Percentiles rank a stretch among this genome's conserved stretches.
These are phyloP conservation scores for Astragalus membranaceus DNA, from an alignment of 306 rosid genomes.

Conservation along the genomic window DNA sequence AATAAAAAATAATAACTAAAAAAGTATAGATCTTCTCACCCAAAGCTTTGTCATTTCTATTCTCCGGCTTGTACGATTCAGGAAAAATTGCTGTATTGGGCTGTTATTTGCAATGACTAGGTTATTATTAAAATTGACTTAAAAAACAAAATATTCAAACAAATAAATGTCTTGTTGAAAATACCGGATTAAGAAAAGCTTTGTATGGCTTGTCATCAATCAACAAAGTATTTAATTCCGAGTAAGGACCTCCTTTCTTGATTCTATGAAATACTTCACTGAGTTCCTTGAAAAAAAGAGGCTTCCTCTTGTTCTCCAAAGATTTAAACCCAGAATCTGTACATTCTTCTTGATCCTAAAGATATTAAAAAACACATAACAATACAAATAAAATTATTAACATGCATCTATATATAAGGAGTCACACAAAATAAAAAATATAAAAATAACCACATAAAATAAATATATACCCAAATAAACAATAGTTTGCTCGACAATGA, in stretches of 20 bases:
- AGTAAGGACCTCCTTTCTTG: not conserved
- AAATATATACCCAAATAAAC: conserved; percentile 23
- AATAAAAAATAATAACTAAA: not conserved
- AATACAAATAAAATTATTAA: not conserved
- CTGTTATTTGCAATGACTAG: not conserved
- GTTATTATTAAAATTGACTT: not conserved
- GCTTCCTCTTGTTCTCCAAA: not conserved
- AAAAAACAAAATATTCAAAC: not conserved
- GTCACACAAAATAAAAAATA: too few species aligned
- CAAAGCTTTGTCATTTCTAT: not conserved
- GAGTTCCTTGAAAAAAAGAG: conserved; percentile 16
- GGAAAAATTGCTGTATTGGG: not conserved
- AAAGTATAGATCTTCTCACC: not conserved
- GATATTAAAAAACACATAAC: not conserved
- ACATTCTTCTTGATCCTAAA: conserved; percentile 5
- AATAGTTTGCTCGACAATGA: not conserved
- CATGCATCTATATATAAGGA: too few species aligned
- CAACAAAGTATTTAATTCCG: conserved; percentile 14
- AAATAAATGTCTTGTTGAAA: fast-evolving
- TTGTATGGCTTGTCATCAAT: conserved; percentile 21
- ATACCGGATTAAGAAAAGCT: conserved; percentile 20
- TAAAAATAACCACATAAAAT: too few species aligned
- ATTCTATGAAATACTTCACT: not conserved
- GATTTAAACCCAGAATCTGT: not conserved
- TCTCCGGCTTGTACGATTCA: not conserved